Evolutionary conservation across 176 grass and related monocot genomes (phyloP), one percentile per base, ranked within the genome.

Genomic region (Aegilops speltoides): DNA sequence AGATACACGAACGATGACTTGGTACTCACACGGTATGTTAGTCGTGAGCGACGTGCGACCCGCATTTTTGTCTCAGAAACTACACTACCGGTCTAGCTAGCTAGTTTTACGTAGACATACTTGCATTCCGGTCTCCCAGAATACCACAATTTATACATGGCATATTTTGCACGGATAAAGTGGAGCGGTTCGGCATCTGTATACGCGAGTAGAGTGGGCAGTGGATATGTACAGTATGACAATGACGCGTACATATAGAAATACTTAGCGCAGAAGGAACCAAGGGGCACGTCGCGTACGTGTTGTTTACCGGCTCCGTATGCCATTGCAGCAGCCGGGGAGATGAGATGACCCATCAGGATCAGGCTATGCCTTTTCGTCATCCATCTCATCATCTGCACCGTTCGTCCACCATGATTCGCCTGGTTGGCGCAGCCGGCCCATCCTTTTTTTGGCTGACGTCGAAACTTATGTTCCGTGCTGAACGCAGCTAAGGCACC

Each of bases 241-340:
- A 40, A 3, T 16, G 33, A 79, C 14, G 57, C 13, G 69, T 15
- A 43, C 13, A 71, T 73, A 24, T 6, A 1, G 0, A 41, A 63
- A 79, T 41, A 79, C 57, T 79, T 79, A 40, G 2, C 77, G 34
- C 57, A 41, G 33, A 79, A 79, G 77, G 24, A 63, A 79, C 32
- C 56, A 79, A 16, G 4, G 23, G 37, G 40, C 31, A 31, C 31
- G 37, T 38, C 31, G 3, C 31, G 37, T 38, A 9, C 37, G 37
- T 38, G 68, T 8, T 5, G 7, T 24, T 79, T 16, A 40, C 3
- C 3, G 36, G 68, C 24, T 72, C 68, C 68, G 0, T 72, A 10
- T 2, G 8, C 20, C 45, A 15, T 43, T 11, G 2, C 19, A 78
- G 76, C 76, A 78, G 76, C 29, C 76, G 10, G 20, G 75, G 29